phyloP scores from a whole-genome alignment of 2,329 filamentous ascomycete genomes.

The Ambrosiella cleistominuta region DNA sequence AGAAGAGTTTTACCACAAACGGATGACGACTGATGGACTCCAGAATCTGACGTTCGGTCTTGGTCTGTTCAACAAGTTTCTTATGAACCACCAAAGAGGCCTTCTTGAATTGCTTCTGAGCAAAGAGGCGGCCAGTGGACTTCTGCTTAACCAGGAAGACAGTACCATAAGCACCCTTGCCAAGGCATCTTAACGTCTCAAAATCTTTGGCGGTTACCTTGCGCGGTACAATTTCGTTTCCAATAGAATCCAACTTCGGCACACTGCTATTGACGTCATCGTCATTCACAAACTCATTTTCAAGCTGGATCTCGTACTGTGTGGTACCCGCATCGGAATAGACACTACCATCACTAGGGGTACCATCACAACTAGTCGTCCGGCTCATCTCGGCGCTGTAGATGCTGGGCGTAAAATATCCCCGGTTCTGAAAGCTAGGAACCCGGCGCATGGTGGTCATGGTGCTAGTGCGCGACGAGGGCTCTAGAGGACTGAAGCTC shows the following conservation, averaged over 20 bases:
- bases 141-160: conserved; percentile 86
- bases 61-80: conserved; percentile 89
- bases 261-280: conserved; percentile 15
- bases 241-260: conserved; percentile 22
- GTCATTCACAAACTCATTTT: conserved; percentile 54
- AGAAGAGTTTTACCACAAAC: conserved; percentile 95
- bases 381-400: conserved; percentile 40
- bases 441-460: conserved; percentile 18
- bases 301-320: conserved; percentile 70
- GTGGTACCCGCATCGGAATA: conserved; percentile 51
- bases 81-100: conserved; percentile 90
- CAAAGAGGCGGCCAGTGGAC: conserved; percentile 72
- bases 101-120: conserved; percentile 98
- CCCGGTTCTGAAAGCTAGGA: conserved; percentile 9
- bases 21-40: conserved; percentile 94
- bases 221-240: conserved; percentile 22
- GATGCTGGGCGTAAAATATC: conserved; percentile 26
- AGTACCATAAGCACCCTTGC: conserved; percentile 91
- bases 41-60: conserved; percentile 85
- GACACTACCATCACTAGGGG: conserved; percentile 35
- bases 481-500: conserved; percentile 35
- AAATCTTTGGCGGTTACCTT: conserved; percentile 93
- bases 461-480: conserved; percentile 35
- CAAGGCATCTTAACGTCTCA: conserved; percentile 74
- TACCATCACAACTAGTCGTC: conserved; percentile 37